Conservation (phyloP, 257 asterid genomes). For the Penstemon barbatus region DNA sequence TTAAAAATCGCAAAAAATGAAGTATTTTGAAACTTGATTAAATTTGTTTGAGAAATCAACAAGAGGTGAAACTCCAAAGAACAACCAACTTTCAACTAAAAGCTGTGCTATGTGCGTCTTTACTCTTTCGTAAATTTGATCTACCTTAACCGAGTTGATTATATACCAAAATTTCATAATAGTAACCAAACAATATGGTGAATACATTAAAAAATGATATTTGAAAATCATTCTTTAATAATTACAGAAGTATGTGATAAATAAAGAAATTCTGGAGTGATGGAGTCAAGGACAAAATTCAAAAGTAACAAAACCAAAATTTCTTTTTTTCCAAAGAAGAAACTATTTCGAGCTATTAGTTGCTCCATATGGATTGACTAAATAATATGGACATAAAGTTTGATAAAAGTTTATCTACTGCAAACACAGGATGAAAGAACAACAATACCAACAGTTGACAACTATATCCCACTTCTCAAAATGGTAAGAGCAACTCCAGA, state of each 20-base stretch:
- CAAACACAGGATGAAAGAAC: neutral
- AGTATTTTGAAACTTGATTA: neutral
- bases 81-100: neutral
- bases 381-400: neutral
- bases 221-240: neutral
- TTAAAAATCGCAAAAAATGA: neutral
- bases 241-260: neutral
- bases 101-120: neutral
- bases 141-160: neutral
- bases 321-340: neutral
- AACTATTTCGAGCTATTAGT: neutral
- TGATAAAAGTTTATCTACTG: neutral
- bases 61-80: neutral
- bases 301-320: neutral
- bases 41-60: neutral
- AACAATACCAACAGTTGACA: neutral
- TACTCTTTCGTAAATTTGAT: neutral
- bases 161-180: neutral
- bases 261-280: neutral
- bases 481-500: neutral
- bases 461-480: neutral
- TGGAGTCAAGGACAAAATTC: neutral
- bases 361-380: neutral
- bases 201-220: neutral
- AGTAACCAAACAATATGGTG: neutral